phyloP scores from a whole-genome alignment of 2,329 filamentous ascomycete species.

The Penicillium sp. region DNA sequence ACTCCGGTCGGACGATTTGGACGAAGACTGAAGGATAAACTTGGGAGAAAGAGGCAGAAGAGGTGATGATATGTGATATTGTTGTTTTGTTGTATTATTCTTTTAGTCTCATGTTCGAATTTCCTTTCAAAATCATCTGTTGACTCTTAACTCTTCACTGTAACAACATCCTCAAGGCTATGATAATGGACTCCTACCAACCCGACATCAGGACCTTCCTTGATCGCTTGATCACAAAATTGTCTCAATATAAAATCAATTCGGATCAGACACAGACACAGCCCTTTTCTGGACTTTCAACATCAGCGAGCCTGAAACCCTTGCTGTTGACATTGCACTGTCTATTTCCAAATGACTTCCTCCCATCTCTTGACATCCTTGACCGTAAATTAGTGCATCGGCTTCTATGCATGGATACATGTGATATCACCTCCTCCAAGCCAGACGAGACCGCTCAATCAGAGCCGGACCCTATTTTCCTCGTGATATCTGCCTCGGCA shows the following conservation, averaged over 20 bases:
- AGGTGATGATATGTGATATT: not conserved
- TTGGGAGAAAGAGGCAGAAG: not conserved
- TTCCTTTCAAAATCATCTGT: too few species aligned
- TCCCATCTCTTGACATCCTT: slow-evolving; percentile 83
- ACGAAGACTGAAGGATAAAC: not conserved
- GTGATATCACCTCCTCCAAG: not conserved
- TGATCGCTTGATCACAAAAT: slow-evolving; percentile 25
- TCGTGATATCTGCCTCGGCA: slow-evolving; percentile 61
- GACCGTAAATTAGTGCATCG: slow-evolving; percentile 72
- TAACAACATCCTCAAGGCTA: too few species aligned
- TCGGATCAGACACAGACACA: not conserved
- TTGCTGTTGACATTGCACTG: slow-evolving; percentile 79
- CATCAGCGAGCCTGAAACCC: slow-evolving; percentile 44
- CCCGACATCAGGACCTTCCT: slow-evolving; percentile 22
- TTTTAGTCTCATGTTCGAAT: not conserved
- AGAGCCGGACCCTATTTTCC: slow-evolving; percentile 49
- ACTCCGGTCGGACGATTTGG: too few species aligned
- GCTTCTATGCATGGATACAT: slow-evolving; percentile 31
- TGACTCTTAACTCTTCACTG: too few species aligned
- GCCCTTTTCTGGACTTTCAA: slow-evolving; percentile 27
- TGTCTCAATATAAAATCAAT: slow-evolving; percentile 12
- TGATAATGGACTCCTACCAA: slow-evolving; percentile 13
- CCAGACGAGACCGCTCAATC: not conserved
- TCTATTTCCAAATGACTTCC: slow-evolving; percentile 74
- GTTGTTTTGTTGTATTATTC: not conserved